These are phyloP conservation scores for Chrysanthemum seticuspe DNA, from an alignment of 129 eudicot genomes.

Conservation along the genomic window DNA sequence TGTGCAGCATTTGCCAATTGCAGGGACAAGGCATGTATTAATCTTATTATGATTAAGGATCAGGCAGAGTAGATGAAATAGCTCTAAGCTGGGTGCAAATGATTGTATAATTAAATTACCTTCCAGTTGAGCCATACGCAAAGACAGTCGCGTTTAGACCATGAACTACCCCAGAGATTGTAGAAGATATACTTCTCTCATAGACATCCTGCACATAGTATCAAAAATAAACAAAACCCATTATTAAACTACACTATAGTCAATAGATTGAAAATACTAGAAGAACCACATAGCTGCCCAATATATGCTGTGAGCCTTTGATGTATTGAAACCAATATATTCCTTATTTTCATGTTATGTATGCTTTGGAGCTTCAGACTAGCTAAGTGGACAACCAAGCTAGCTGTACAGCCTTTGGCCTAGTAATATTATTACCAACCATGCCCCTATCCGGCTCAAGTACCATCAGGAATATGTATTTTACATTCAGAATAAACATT, in stretches of 20 bases:
- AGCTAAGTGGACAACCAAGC: constrained; percentile 8
- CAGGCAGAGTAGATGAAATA: constrained; percentile 2
- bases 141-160: constrained; percentile 96
- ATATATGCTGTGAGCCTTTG: not conserved
- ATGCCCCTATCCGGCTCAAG: too few species aligned
- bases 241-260: not conserved
- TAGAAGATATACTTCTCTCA: constrained; percentile 65
- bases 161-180: constrained; percentile 86
- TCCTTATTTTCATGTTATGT: constrained; percentile 3
- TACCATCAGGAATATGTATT: not conserved
- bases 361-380: constrained; percentile 12
- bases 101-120: constrained; percentile 43
- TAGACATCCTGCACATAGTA: constrained; percentile 68
- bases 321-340: constrained; percentile 8
- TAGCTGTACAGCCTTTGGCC: not conserved
- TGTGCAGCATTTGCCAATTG: not conserved
- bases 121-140: constrained; percentile 97
- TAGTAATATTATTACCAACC: too few species aligned
- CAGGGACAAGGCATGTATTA: not conserved
- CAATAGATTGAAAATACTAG: not conserved
- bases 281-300: not conserved
- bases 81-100: not conserved
- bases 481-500: not conserved
- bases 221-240: constrained; percentile 1
- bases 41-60: not conserved